Evolutionary conservation across 768 basidiomycete species (phyloP).

Genomic region (Ephemerocybe angulata): DNA sequence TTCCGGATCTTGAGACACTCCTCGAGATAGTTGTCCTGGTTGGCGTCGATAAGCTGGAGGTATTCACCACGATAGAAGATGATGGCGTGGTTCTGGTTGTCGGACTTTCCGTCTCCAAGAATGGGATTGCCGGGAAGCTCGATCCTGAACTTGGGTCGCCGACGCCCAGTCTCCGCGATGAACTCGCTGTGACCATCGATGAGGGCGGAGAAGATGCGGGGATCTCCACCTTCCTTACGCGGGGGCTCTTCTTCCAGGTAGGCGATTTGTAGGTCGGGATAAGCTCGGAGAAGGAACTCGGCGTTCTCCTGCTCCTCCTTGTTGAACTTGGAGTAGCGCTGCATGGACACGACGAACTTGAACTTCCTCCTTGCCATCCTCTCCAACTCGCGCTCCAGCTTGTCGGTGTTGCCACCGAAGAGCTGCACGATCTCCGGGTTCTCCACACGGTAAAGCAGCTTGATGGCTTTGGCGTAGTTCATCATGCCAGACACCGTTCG

Average conservation of each 20-base stretch:
- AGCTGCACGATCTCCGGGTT: constrained; percentile 98
- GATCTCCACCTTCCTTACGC: constrained; percentile 91
- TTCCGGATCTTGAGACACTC: constrained; percentile 99
- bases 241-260: constrained; percentile 96
- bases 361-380: constrained; percentile 98
- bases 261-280: constrained; percentile 97
- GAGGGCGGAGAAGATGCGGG: constrained; percentile 90
- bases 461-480: constrained; percentile 99
- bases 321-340: constrained; percentile 98
- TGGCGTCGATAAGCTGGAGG: constrained; percentile 98
- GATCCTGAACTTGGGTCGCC: constrained; percentile 95
- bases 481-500: constrained; percentile 99
- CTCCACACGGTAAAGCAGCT: constrained; percentile 97
- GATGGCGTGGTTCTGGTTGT: constrained; percentile 99
- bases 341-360: constrained; percentile 99
- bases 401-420: constrained; percentile 97
- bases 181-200: constrained; percentile 99
- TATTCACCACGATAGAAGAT: constrained; percentile 99
- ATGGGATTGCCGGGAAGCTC: constrained; percentile 99
- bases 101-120: constrained; percentile 97
- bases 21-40: constrained; percentile 99
- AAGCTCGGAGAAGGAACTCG: constrained; percentile 94
- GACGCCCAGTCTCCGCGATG: constrained; percentile 78
- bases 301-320: constrained; percentile 99
- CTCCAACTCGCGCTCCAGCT: constrained; percentile 92